Conservation (phyloP, 192 early-diverging fungal species). For the Mortierella alpina region DNA sequence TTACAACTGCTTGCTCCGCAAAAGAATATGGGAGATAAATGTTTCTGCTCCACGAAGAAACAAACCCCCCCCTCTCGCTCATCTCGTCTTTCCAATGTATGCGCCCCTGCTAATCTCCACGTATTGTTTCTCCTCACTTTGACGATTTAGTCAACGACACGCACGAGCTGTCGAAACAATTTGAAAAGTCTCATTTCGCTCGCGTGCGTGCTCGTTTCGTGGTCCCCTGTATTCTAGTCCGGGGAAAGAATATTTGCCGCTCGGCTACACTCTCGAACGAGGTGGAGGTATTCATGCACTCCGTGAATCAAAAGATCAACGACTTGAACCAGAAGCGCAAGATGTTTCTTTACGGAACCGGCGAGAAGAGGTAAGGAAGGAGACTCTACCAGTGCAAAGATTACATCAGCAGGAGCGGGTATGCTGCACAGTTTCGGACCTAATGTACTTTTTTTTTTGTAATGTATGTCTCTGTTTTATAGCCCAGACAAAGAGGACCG, state of each 20-base stretch:
- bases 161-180: slow-evolving; percentile 42
- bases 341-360: slow-evolving; percentile 50
- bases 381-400: background rate
- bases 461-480: background rate
- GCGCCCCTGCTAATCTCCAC: background rate
- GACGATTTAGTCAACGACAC: slow-evolving; percentile 39
- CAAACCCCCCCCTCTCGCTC: no score
- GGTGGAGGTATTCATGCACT: slow-evolving; percentile 52
- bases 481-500: slow-evolving; percentile 53
- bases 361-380: slow-evolving; percentile 31
- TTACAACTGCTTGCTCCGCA: background rate
- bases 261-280: slow-evolving; percentile 54
- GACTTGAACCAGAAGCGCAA: slow-evolving; percentile 51
- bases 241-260: slow-evolving; percentile 50
- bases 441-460: background rate
- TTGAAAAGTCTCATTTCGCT: slow-evolving; percentile 55
- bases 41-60: no score
- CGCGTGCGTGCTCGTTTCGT: slow-evolving; percentile 54
- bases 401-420: background rate
- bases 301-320: slow-evolving; percentile 48
- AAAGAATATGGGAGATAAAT: no score
- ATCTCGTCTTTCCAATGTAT: no score
- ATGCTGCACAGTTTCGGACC: no score
- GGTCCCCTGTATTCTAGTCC: slow-evolving; percentile 48
- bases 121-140: slow-evolving; percentile 1